Base-by-base conservation (phyloP, 2,329 filamentous ascomycete genomes). In the Venturia pyrina region DNA sequence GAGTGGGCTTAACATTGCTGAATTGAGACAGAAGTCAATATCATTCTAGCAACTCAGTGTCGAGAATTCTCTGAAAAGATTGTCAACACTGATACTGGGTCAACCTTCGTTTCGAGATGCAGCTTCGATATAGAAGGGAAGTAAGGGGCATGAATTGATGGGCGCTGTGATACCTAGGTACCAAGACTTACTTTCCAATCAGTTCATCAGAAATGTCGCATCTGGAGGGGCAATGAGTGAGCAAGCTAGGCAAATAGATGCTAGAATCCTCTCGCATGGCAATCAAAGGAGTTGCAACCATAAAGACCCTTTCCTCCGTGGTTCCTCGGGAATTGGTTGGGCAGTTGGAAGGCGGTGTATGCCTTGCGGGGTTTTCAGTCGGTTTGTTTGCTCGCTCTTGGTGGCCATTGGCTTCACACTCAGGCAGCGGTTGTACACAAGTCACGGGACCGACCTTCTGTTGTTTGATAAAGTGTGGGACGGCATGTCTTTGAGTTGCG, bases 381-480 rank as follows among this genome's bases (percentile, higher is more conserved):
- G 10, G 10, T 15, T 28, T 53, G 48, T 53, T 53, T 53, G 48
- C 48, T 53, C 48, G 1, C 11, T 8, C 7, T 53, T 13, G 10
- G 6, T 13, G 6, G 28, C 11, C 1, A 53, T 53, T 53, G 48
- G 48, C 10, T 5, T 21, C 7, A 53, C 10, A 21, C 6, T 24
- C 11, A 21, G 48, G 48, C 21, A 28, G 21, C 8, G 48, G 21
- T 53, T 32, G 48, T 53, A 28, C 53, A 37, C 11, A 37, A 3
- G 5, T 37, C 28, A 59, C 28, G 53, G 53, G 32, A 53, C 21
- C 10, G 32, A 37, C 15, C 15, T 7, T 19, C 17, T 34, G 28
- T 19, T 59, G 53, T 59, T 59, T 59, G 53, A 59, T 37, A 59
- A 59, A n/a, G 53, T 34, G 53, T 59, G 53, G 28, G 53, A 34